A percentile compares a stretch with the other conserved stretches of the same genome.
phyloP scores from a whole-genome alignment of 225 moss, liverwort and hornwort species.

The Polytrichum formosum region DNA sequence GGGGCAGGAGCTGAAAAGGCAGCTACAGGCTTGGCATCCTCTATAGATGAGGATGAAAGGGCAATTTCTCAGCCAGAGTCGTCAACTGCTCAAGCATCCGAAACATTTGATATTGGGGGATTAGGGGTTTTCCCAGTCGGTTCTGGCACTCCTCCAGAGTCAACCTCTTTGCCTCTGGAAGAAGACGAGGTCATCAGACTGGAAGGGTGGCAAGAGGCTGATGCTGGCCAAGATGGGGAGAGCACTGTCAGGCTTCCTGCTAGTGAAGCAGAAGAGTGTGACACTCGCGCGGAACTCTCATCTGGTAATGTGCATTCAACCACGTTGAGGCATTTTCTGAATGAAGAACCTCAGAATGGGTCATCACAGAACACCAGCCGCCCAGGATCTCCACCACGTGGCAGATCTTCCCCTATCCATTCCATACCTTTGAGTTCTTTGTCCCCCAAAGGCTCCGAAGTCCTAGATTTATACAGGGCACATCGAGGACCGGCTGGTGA shows the following conservation, averaged over 20 bases:
- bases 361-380: not conserved
- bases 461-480: constrained; percentile 44
- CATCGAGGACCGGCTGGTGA: constrained; percentile 50
- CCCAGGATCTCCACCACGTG: constrained; percentile 19
- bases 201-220: constrained; percentile 37
- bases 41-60: constrained; percentile 24
- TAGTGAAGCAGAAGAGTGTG: constrained; percentile 10
- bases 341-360: constrained; percentile 16
- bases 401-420: constrained; percentile 44
- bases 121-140: constrained; percentile 6
- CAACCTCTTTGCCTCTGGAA: constrained; percentile 15
- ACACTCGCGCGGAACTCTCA: constrained; percentile 10
- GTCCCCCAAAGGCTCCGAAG: constrained; percentile 36
- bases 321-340: constrained; percentile 26
- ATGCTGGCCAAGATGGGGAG: constrained; percentile 8
- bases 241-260: constrained; percentile 10
- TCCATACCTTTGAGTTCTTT: constrained; percentile 56
- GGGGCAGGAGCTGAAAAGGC: constrained; percentile 22
- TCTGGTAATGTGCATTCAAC: constrained; percentile 23
- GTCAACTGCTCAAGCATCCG: constrained; percentile 17
- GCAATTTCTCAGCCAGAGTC: constrained; percentile 32
- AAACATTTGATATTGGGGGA: constrained; percentile 11
- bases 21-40: constrained; percentile 8
- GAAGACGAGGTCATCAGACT: constrained; percentile 17
- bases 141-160: constrained; percentile 21